Evolutionary conservation across 257 asterid genomes (phyloP).

Genomic region (Nicotiana otophora): DNA sequence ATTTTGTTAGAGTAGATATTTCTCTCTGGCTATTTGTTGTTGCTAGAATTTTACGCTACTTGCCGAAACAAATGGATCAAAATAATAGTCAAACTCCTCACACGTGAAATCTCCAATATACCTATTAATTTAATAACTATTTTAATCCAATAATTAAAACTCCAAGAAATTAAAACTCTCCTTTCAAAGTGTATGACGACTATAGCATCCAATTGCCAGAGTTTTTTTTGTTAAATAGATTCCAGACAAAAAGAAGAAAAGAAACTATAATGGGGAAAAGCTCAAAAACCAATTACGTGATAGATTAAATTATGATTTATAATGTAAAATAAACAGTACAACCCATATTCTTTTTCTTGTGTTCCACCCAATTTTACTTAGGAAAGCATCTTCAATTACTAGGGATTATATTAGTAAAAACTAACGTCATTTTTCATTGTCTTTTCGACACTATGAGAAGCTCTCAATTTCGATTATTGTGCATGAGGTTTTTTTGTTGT

Average conservation of each 20-base stretch:
- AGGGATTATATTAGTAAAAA: background rate
- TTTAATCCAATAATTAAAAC: constrained; percentile 9
- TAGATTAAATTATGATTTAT: constrained; percentile 26
- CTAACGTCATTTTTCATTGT: background rate
- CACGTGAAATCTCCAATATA: constrained; percentile 52
- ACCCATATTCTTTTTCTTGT: constrained; percentile 54
- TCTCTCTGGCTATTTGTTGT: background rate
- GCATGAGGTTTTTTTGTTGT: background rate
- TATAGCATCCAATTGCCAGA: background rate
- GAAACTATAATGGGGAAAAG: constrained; percentile 23
- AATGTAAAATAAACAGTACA: constrained; percentile 15
- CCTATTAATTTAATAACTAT: background rate
- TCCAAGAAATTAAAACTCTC: constrained; percentile 17
- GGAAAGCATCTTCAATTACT: constrained; percentile 16
- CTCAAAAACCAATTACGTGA: constrained; percentile 44
- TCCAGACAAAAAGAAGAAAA: background rate
- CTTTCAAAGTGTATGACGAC: constrained; percentile 26
- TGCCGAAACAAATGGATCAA: constrained; percentile 31
- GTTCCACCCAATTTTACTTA: constrained; percentile 44
- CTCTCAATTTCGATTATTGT: constrained; percentile 7
- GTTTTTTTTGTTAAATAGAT: constrained; percentile 9
- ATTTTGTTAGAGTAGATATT: background rate
- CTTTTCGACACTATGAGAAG: constrained; percentile 14
- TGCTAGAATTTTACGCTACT: constrained; percentile 13
- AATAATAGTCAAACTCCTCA: constrained; percentile 44